Conservation (phyloP, 2,329 filamentous ascomycete species). For the Dactylonectria macrodidyma region DNA sequence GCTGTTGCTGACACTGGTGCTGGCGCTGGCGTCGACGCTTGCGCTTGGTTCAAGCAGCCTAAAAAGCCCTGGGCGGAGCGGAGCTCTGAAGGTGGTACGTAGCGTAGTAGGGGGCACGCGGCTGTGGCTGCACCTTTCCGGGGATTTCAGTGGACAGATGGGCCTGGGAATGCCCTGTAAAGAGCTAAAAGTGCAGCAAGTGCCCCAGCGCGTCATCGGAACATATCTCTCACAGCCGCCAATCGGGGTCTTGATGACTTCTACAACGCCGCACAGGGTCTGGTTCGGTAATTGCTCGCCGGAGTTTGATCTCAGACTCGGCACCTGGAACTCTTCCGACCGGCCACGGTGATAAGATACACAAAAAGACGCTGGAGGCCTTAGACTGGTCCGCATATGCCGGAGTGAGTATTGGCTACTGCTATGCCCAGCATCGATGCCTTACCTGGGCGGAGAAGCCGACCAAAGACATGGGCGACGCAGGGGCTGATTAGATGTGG, state of each 20-base stretch:
- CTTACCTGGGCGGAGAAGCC: slow-evolving; percentile 16
- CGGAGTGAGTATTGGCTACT: slow-evolving; percentile 1
- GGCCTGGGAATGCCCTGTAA: slow-evolving; percentile 17
- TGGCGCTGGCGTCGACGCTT: slow-evolving; percentile 36
- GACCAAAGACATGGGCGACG: slow-evolving; percentile 39
- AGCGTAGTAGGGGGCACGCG: slow-evolving; percentile 30
- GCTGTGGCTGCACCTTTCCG: slow-evolving; percentile 45
- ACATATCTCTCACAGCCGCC: neutral
- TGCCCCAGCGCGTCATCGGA: neutral
- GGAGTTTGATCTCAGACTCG: neutral
- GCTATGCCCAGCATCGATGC: slow-evolving; percentile 8
- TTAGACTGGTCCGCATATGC: neutral
- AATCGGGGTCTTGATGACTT: slow-evolving; percentile 2
- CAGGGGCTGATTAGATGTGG: slow-evolving; percentile 50
- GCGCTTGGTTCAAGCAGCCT: slow-evolving; percentile 39
- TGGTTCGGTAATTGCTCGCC: neutral
- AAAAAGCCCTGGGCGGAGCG: slow-evolving; percentile 34
- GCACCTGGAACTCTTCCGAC: neutral
- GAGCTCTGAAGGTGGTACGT: slow-evolving; percentile 32
- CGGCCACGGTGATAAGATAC: slow-evolving; percentile 2
- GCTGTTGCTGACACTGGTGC: slow-evolving; percentile 33
- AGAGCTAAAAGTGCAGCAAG: slow-evolving; percentile 8
- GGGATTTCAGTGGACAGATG: slow-evolving; percentile 34
- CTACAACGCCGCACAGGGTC: neutral
- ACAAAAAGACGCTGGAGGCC: neutral